These are phyloP conservation scores for Digitaria exilis DNA, from an alignment of 202 grass and related monocot genomes.

Conservation along the genomic window DNA sequence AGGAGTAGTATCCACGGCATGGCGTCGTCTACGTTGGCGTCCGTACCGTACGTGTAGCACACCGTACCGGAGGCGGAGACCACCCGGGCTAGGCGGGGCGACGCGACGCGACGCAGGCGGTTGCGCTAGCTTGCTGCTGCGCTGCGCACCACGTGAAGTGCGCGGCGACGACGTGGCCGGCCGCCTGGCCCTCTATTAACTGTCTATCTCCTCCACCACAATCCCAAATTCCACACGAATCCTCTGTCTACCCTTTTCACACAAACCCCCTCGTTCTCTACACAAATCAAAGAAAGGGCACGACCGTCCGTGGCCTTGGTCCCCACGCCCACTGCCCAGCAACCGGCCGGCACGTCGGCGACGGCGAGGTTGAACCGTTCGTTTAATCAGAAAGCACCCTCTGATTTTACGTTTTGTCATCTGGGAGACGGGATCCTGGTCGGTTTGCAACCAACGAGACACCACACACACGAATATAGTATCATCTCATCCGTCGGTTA, in stretches of 20 bases:
- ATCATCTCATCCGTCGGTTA: no score
- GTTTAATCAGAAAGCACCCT: not conserved
- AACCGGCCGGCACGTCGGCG: not conserved
- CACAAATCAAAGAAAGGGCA: not conserved
- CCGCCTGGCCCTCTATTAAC: no score
- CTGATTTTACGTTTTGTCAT: rapidly evolving
- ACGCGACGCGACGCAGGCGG: not conserved
- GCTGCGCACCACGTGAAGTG: conserved; percentile 45
- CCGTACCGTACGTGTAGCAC: not conserved
- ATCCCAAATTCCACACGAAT: conserved; percentile 25
- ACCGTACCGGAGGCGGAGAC: no score
- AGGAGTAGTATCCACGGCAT: no score
- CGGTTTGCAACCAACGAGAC: not conserved
- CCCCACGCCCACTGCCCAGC: not conserved
- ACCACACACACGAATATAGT: no score
- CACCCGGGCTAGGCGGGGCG: not conserved
- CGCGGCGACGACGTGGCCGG: conserved; percentile 36
- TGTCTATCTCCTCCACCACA: not conserved
- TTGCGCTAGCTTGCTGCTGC: not conserved
- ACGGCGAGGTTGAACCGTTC: no score
- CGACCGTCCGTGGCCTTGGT: not conserved
- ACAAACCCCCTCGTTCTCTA: not conserved
- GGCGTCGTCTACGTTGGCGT: not conserved
- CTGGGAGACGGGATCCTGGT: not conserved
- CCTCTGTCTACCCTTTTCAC: not conserved